phyloP scores from a whole-genome alignment of 75 land plant species.

The Chamaecyparis obtusa region DNA sequence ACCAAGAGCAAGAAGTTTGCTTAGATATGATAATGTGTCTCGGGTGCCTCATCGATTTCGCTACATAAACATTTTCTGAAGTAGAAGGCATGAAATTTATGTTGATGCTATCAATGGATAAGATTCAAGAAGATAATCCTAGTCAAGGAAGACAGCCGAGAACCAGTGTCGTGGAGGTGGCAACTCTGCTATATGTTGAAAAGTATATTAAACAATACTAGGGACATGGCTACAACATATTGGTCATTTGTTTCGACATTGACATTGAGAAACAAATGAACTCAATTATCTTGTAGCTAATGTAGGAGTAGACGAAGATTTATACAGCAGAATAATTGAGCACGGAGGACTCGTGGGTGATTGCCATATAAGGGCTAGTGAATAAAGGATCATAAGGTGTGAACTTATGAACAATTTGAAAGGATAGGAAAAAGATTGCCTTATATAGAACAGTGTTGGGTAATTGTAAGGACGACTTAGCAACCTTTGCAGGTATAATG shows the following conservation, averaged over 20 bases:
- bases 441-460: too few relatives aligned
- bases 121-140: neutral
- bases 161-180: neutral
- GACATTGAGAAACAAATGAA: neutral
- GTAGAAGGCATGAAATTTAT: too few relatives aligned
- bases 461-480: too few relatives aligned
- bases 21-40: neutral
- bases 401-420: neutral
- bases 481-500: too few relatives aligned
- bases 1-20: neutral
- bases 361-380: neutral
- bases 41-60: neutral
- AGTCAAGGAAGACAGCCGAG: neutral
- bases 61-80: neutral
- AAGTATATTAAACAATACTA: neutral
- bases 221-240: neutral
- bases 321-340: too few relatives aligned
- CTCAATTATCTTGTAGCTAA: neutral
- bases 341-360: neutral
- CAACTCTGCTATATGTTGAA: neutral
- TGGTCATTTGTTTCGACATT: too few relatives aligned
- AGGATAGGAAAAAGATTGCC: neutral
- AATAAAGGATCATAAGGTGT: neutral
- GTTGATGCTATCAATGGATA: neutral
- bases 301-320: neutral